Conservation (phyloP, 768 basidiomycete species). For the Suillus fuscotomentosus region DNA sequence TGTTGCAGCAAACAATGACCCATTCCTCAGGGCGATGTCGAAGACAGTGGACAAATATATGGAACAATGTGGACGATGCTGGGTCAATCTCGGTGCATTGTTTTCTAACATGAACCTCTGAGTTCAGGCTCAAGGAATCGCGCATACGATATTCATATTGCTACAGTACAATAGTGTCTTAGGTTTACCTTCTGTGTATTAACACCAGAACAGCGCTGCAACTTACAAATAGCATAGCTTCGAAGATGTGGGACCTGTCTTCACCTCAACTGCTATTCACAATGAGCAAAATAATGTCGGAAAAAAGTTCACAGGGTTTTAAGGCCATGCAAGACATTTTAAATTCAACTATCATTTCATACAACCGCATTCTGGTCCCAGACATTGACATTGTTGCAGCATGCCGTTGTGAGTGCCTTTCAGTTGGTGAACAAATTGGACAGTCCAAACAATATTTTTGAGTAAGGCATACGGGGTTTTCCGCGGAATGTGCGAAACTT, state of each 20-base stretch:
- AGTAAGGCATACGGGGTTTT: too few relatives aligned
- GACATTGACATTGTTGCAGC: constrained; percentile 13
- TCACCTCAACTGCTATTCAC: too few relatives aligned
- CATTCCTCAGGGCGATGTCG: constrained; percentile 51
- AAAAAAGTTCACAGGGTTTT: too few relatives aligned
- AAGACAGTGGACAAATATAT: constrained; percentile 74
- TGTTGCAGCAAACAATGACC: constrained; percentile 48
- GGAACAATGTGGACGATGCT: constrained; percentile 84
- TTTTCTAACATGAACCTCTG: constrained; percentile 81
- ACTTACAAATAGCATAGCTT: too few relatives aligned
- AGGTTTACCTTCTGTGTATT: too few relatives aligned
- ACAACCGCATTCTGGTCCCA: constrained; percentile 65
- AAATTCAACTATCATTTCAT: constrained; percentile 37
- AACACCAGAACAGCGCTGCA: too few relatives aligned
- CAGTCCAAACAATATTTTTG: constrained; percentile 39
- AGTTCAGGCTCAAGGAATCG: constrained; percentile 1
- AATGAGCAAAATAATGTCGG: too few relatives aligned
- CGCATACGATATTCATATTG: neutral
- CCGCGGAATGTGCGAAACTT: too few relatives aligned
- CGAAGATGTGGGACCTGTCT: too few relatives aligned
- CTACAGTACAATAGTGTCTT: too few relatives aligned
- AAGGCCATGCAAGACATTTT: too few relatives aligned
- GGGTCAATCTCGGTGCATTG: constrained; percentile 77
- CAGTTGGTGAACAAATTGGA: constrained; percentile 23
- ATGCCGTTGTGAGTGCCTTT: neutral